Evolutionary conservation across 2,329 filamentous ascomycete species (phyloP), one percentile per base, ranked within the genome.

Genomic region (Pezicula rhizophila): DNA sequence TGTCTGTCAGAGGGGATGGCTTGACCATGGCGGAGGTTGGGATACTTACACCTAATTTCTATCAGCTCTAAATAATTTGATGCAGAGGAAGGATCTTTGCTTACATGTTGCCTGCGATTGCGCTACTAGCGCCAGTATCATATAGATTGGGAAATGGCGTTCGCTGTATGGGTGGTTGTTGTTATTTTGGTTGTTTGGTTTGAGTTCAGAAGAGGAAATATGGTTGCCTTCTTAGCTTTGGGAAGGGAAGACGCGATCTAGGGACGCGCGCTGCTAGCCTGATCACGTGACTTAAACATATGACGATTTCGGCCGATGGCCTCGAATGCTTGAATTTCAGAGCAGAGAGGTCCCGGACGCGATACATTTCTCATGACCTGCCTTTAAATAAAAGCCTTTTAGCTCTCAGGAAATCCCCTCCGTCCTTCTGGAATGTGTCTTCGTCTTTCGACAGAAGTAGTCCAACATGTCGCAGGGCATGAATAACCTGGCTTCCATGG

Each of bases 381-480:
- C 11, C 38, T 12, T 40, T 40, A 23, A 12, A 23, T 40, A 23
- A 12, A 23, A 17, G 14, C 38, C 23, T 7, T 20, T 18, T 40
- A 40, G 6, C 23, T 23, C 23, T 8, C 10, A 40, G 17, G 38
- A n/a, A 40, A 11, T 23, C 38, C 14, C 17, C 38, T 40, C 23
- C 38, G 28, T 31, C 28, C 28, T 31, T 10, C 28, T 31, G 28
- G 28, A 31, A 31, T 31, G 28, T 11, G 28, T 10, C 35, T 38
- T 15, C 18, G 18, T 8, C 38, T 23, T 18, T 8, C 38, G 17
- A 40, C 17, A 40, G 42, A 23, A 23, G 18, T 17, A n/a, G 17
- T 14, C 40, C 46, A 54, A 28, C 31, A 57, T 62, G 55, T 53
- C 53, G 39, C 54, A 59, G 43, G 52, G 51, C 20, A 50, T 53